These are phyloP conservation scores for Sclerotinia minor DNA, from an alignment of 2,329 filamentous ascomycete species.

Conservation along the genomic window DNA sequence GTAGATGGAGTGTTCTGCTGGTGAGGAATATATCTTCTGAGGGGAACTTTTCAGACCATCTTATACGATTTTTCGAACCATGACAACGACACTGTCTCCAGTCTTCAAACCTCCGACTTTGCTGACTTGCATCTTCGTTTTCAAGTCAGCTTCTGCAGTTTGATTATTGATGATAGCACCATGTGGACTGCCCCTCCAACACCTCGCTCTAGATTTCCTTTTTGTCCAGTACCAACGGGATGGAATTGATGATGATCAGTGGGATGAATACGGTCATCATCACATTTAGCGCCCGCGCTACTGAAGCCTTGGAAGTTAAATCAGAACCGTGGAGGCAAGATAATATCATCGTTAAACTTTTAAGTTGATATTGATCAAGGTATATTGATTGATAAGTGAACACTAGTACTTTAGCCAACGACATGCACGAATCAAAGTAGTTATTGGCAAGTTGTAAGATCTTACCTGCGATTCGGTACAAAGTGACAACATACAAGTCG, in stretches of 20 bases:
- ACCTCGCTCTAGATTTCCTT: not conserved
- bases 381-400: conserved; percentile 2
- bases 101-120: not conserved
- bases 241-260: not conserved
- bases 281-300: not conserved
- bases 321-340: not conserved
- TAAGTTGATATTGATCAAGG: not conserved
- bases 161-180: conserved; percentile 16
- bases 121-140: not conserved
- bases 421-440: not conserved
- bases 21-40: not conserved
- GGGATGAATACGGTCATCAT: not conserved
- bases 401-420: not conserved
- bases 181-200: not conserved
- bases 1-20: not conserved
- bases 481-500: not conserved
- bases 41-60: not conserved
- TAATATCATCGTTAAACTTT: not conserved
- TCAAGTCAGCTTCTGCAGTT: not conserved
- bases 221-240: not conserved
- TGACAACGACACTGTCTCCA: not conserved
- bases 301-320: not conserved
- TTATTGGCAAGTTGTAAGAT: not conserved
- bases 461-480: not conserved
- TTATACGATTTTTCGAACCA: not conserved